Evolutionary conservation across 805 yeast species (phyloP).

Genomic region (Maudiozyma serrabonitensis): DNA sequence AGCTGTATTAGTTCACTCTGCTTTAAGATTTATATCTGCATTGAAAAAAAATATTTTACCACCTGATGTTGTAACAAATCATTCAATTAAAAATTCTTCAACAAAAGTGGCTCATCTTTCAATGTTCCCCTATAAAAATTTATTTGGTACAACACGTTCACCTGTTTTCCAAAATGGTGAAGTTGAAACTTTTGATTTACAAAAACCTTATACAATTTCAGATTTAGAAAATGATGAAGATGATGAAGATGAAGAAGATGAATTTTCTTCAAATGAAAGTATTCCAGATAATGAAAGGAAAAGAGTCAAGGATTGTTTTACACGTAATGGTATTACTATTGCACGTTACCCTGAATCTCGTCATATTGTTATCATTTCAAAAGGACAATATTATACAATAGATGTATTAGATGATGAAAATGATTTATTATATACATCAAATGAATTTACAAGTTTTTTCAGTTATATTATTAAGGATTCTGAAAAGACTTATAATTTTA

Average conservation of each 20-base stretch:
- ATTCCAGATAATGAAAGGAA: background rate
- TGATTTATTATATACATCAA: constrained; percentile 55
- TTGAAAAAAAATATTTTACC: constrained; percentile 44
- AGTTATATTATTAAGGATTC: constrained; percentile 63
- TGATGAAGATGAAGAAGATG: constrained; percentile 1
- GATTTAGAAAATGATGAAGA: constrained; percentile 24
- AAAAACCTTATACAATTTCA: constrained; percentile 37
- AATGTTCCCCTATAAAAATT: constrained; percentile 56
- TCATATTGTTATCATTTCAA: constrained; percentile 67
- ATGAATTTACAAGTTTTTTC: constrained; percentile 57
- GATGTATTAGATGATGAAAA: constrained; percentile 66
- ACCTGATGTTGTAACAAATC: constrained; percentile 35
- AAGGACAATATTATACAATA: constrained; percentile 80
- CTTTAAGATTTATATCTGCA: constrained; percentile 55
- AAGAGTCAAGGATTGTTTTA: constrained; percentile 11
- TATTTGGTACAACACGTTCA: constrained; percentile 60
- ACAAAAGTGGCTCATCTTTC: constrained; percentile 38
- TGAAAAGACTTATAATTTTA: constrained; percentile 47
- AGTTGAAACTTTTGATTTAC: constrained; percentile 27
- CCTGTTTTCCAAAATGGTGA: constrained; percentile 32
- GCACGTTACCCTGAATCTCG: constrained; percentile 55
- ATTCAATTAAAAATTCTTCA: constrained; percentile 1
- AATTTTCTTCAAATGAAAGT: background rate
- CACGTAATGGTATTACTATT: constrained; percentile 55
- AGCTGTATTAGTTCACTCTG: constrained; percentile 54